Percentiles rank a stretch among this genome's conserved stretches.
Conservation (phyloP, 352 stramenopile genomes). For the Phytophthora parvispora region DNA sequence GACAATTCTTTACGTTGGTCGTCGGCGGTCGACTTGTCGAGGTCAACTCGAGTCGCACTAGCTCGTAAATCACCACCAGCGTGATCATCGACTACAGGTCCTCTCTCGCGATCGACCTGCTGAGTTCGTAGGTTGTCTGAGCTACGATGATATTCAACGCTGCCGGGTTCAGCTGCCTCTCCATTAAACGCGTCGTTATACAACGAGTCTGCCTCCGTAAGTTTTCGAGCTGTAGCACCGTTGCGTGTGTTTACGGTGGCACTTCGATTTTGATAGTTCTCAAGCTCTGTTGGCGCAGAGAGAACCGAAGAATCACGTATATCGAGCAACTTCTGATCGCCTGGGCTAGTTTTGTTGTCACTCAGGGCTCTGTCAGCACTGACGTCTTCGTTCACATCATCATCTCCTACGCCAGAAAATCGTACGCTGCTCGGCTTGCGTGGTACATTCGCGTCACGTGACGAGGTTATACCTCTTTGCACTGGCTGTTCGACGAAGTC, state of each 20-base stretch:
- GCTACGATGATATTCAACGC: no score
- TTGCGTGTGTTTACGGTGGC: background rate
- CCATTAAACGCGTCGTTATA: background rate
- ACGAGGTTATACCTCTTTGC: background rate
- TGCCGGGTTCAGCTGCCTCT: background rate
- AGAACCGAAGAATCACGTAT: background rate
- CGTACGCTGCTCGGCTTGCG: slow-evolving; percentile 21
- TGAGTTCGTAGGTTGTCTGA: background rate
- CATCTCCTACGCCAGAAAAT: background rate
- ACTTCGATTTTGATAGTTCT: background rate
- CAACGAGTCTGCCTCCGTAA: background rate
- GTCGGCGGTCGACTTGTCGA: no score
- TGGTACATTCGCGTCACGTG: background rate
- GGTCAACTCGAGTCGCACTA: background rate
- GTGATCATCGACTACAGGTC: background rate
- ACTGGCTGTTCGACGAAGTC: background rate
- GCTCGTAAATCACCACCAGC: background rate
- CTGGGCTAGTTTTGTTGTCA: background rate
- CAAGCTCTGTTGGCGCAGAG: background rate
- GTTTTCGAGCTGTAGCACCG: no score
- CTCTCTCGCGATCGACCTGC: background rate
- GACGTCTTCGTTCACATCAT: background rate
- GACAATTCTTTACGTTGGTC: no score
- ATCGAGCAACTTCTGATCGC: background rate
- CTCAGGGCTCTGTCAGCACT: background rate